These are phyloP conservation scores for Mycena sp. DNA, from an alignment of 1,284 basidiomycete species.

Conservation along the genomic window DNA sequence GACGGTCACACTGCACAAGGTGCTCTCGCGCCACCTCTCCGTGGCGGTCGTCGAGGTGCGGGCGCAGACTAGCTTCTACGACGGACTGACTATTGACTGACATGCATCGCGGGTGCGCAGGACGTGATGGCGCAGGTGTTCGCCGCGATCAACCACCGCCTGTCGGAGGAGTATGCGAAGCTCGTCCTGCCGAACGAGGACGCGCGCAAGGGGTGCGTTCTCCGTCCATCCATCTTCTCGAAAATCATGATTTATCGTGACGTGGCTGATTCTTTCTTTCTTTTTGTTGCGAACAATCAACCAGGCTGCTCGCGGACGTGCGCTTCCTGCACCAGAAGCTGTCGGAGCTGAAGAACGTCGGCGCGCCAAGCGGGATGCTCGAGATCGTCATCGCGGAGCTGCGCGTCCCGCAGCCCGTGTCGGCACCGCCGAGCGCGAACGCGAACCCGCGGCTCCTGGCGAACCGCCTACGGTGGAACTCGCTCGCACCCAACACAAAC, in stretches of 20 bases:
- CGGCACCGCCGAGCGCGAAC: slow-evolving; percentile 37
- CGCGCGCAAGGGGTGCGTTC: slow-evolving; percentile 81
- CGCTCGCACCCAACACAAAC: slow-evolving; percentile 18
- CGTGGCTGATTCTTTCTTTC: neutral
- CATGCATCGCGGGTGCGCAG: slow-evolving; percentile 47
- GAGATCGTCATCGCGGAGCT: slow-evolving; percentile 81
- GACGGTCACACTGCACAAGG: slow-evolving; percentile 95
- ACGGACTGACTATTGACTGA: slow-evolving; percentile 11
- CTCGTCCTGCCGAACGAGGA: slow-evolving; percentile 84
- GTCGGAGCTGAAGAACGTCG: slow-evolving; percentile 73
- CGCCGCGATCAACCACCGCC: slow-evolving; percentile 87
- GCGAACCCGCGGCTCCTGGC: slow-evolving; percentile 24
- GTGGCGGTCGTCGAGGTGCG: slow-evolving; percentile 80
- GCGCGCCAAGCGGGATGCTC: slow-evolving; percentile 77
- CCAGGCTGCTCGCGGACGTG: slow-evolving; percentile 82
- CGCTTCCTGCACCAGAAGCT: slow-evolving; percentile 79
- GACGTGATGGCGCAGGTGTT: slow-evolving; percentile 94
- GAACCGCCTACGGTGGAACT: slow-evolving; percentile 29
- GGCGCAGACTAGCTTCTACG: slow-evolving; percentile 26
- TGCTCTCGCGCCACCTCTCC: slow-evolving; percentile 91
- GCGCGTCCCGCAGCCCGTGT: slow-evolving; percentile 21
- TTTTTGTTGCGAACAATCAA: slow-evolving; percentile 19
- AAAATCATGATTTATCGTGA: neutral
- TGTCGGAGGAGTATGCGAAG: slow-evolving; percentile 85
- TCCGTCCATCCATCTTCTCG: too few species aligned